phyloP scores from a whole-genome alignment of 768 basidiomycete species.

The Hericium erinaceus region DNA sequence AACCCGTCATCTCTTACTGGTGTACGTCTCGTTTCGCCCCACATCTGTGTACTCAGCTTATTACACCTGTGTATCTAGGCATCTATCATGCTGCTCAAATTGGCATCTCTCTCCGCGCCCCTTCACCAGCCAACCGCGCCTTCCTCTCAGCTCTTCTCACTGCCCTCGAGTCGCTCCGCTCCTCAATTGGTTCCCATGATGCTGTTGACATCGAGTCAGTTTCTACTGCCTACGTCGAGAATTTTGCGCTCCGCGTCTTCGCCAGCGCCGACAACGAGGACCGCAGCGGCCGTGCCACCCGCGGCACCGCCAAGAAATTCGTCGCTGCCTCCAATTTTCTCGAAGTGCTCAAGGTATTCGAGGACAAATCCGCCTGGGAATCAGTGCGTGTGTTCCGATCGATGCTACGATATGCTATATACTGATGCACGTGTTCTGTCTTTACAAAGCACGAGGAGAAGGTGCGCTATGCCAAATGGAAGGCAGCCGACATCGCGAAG shows the following conservation, averaged over 20 bases:
- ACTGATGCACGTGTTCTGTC: neutral
- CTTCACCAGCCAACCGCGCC: conserved; percentile 51
- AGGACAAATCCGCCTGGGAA: conserved; percentile 12
- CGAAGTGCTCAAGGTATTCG: conserved; percentile 74
- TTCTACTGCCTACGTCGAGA: conserved; percentile 86
- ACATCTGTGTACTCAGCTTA: no score
- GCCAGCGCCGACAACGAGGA: conserved; percentile 86
- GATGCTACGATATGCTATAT: neutral
- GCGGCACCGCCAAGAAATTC: conserved; percentile 92
- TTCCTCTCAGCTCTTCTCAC: conserved; percentile 70
- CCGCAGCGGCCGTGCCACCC: conserved; percentile 62
- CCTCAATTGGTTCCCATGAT: conserved; percentile 62
- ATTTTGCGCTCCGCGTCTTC: conserved; percentile 92
- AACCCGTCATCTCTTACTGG: conserved; percentile 92
- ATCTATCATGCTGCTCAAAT: conserved; percentile 88
- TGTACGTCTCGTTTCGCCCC: conserved; percentile 43
- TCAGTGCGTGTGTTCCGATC: conserved; percentile 4
- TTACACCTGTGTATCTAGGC: conserved; percentile 33
- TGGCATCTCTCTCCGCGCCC: conserved; percentile 67
- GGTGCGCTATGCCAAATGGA: conserved; percentile 94
- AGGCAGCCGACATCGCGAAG: conserved; percentile 90
- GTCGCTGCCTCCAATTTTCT: conserved; percentile 92
- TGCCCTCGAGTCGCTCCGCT: conserved; percentile 74
- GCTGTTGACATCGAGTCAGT: conserved; percentile 76
- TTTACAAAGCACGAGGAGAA: conserved; percentile 69